phyloP scores from a whole-genome alignment of 2,329 filamentous ascomycete genomes.

The Stromatinia cepivora region DNA sequence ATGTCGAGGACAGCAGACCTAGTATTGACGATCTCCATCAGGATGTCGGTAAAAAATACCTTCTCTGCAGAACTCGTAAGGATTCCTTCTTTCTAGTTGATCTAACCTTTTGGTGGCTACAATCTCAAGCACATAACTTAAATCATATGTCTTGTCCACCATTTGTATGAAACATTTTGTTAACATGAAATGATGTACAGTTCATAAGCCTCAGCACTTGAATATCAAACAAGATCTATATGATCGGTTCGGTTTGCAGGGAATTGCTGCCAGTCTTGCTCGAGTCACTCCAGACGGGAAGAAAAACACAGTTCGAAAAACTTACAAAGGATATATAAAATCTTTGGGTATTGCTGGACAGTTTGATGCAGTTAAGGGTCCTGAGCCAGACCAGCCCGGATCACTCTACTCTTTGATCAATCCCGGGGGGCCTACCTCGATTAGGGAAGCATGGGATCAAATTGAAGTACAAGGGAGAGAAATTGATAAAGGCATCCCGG shows the following conservation, averaged over 20 bases:
- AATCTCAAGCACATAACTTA: constrained; percentile 24
- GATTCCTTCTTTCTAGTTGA: constrained; percentile 48
- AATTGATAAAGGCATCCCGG: constrained; percentile 54
- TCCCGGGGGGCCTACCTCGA: constrained; percentile 46
- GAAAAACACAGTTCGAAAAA: constrained; percentile 66
- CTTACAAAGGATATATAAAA: constrained; percentile 69
- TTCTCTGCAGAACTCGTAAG: constrained; percentile 68
- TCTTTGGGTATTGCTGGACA: constrained; percentile 60
- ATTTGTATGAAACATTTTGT: constrained; percentile 37
- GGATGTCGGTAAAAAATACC: constrained; percentile 67
- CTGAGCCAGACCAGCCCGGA: constrained; percentile 42
- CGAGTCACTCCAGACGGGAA: constrained; percentile 64
- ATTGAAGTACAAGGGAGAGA: constrained; percentile 56
- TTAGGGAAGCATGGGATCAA: constrained; percentile 54
- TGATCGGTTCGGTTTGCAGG: constrained; percentile 56
- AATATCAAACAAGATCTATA: constrained; percentile 59
- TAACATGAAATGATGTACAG: constrained; percentile 41
- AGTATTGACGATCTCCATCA: constrained; percentile 65
- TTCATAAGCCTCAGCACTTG: constrained; percentile 45
- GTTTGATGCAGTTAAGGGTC: constrained; percentile 60
- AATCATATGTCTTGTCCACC: constrained; percentile 28
- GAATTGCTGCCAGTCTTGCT: constrained; percentile 61
- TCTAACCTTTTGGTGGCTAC: constrained; percentile 24
- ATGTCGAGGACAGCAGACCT: constrained; percentile 60
- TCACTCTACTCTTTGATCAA: constrained; percentile 51